Evolutionary conservation across 1,284 basidiomycete genomes (phyloP), one percentile per base, ranked within the genome.

Genomic region (Cryptococcus maquisensis): DNA sequence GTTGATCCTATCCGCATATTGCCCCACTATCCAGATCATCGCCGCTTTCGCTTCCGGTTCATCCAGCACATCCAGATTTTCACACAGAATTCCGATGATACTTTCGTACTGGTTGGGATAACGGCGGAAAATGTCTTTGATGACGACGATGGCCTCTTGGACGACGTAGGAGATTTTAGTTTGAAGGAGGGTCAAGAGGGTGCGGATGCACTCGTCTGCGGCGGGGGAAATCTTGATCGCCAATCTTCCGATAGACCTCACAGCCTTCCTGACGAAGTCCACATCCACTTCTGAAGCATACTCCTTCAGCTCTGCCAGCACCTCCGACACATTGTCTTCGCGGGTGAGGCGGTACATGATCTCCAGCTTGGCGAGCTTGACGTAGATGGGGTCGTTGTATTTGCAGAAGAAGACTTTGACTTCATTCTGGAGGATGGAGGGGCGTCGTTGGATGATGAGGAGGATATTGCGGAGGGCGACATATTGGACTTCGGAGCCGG

Each of bases 331-430:
- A 64, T 98, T 98, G 70, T 86, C 86, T 57, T 96, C 92, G 32
- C 83, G 83, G 3, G 92, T 94, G 51, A 98, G 79, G 52, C 92
- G 85, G 59, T 97, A 92, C 94, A 98, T 98, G 75, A 98, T 97
- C 66, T 97, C 96, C 59, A 98, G 79, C 76, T 98, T 98, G 75
- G 96, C 95, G 49, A 98, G 84, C 78, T 98, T 98, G 76, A 98
- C 93, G 71, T 98, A 99, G 35, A 94, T 80, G 2, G 96, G 95
- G 71, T 98, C 96, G 74, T 98, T 98, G 80, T 99, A 98, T 76
- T 98, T 98, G 86, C 96, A 98, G 81, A 98, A 98, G 77, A 98
- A 98, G 23, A 98, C 94, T 55, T 93, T 86, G 86, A 98, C 93
- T 77, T 98, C 95, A 76, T 90, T 94, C 26, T 87, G 84, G 6